A percentile compares a stretch with the other conserved stretches of the same genome.
Evolutionary conservation across 2,329 filamentous ascomycete genomes (phyloP).

Genomic region (Colletotrichum paranaense): DNA sequence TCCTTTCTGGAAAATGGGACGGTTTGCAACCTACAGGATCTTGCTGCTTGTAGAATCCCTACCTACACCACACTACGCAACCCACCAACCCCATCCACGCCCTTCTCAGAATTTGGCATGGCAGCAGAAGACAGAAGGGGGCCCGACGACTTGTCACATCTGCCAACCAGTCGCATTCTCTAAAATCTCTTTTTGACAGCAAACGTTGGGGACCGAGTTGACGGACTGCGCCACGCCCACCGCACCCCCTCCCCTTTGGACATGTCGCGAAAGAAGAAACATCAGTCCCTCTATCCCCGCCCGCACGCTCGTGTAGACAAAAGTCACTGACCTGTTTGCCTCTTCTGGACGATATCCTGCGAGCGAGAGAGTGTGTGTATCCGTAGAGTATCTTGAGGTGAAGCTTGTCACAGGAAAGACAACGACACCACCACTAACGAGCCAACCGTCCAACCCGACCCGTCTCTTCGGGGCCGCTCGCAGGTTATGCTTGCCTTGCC

Average conservation of each 20-base stretch:
- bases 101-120: constrained; percentile 22
- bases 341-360: constrained; percentile 33
- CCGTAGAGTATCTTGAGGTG: constrained; percentile 15
- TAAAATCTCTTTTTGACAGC: constrained; percentile 21
- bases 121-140: neutral
- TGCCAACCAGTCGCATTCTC: constrained; percentile 34
- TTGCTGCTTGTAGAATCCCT: constrained; percentile 21
- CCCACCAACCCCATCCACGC: neutral
- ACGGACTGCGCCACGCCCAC: constrained; percentile 26
- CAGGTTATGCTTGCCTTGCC: neutral
- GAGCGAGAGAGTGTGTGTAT: neutral
- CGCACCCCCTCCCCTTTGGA: constrained; percentile 22
- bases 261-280: constrained; percentile 28
- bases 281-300: constrained; percentile 21
- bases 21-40: constrained; percentile 24
- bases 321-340: constrained; percentile 20
- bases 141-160: constrained; percentile 30
- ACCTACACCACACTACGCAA: neutral
- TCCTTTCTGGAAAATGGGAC: constrained; percentile 4
- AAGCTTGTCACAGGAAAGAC: constrained; percentile 28
- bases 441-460: neutral
- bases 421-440: neutral
- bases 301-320: neutral
- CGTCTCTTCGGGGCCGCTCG: neutral
- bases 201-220: constrained; percentile 20